These are phyloP conservation scores for Russula compacta DNA, from an alignment of 768 basidiomycete species.

Conservation along the genomic window DNA sequence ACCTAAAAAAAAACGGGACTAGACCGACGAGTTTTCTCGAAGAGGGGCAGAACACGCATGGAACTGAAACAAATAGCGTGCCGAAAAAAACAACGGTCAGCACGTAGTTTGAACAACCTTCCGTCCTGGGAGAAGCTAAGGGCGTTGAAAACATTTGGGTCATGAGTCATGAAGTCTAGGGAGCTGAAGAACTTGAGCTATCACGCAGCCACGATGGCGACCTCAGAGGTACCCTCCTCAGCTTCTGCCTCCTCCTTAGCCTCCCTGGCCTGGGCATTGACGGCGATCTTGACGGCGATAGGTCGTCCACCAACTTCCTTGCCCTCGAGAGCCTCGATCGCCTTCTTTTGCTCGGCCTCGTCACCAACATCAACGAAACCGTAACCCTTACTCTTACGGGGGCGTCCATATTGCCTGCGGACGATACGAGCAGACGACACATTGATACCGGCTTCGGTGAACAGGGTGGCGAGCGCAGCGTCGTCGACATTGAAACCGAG, in stretches of 20 bases:
- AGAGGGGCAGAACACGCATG: conserved; percentile 12
- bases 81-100: conserved; percentile 16
- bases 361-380: conserved; percentile 94
- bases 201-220: conserved; percentile 17
- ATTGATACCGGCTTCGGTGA: conserved; percentile 76
- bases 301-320: conserved; percentile 79
- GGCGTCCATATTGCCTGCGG: conserved; percentile 71
- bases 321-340: conserved; percentile 77
- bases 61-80: conserved; percentile 16
- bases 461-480: conserved; percentile 65
- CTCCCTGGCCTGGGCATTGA: conserved; percentile 63
- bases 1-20: conserved; percentile 9
- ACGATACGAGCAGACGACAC: conserved; percentile 87
- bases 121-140: conserved; percentile 14
- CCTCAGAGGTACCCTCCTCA: conserved; percentile 18
- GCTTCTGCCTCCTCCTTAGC: conserved; percentile 21
- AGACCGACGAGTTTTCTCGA: conserved; percentile 15
- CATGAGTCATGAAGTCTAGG: conserved; percentile 10
- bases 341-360: conserved; percentile 86
- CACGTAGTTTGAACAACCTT: conserved; percentile 16
- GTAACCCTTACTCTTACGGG: conserved; percentile 90
- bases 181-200: conserved; percentile 1
- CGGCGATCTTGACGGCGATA: conserved; percentile 92
- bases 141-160: conserved; percentile 17
- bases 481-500: conserved; percentile 93